Percentiles rank a stretch among this genome's conserved stretches.
Conservation (phyloP, 1,139 yeast species). For the Blastobotrys serpentis region DNA sequence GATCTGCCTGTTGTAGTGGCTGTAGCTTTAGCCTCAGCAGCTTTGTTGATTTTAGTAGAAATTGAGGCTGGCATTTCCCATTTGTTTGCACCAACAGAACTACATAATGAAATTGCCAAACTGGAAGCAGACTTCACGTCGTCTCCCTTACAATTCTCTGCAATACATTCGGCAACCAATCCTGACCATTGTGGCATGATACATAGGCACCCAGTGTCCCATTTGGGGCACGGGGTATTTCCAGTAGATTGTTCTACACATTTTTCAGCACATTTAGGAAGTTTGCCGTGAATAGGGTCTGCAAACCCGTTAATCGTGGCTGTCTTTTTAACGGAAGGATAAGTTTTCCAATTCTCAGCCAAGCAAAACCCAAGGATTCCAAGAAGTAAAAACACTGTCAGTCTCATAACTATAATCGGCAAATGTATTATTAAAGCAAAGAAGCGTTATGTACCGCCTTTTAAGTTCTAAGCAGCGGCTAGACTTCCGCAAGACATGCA, state of each 20-base stretch:
- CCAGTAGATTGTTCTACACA: constrained; percentile 22
- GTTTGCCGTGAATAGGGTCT: constrained; percentile 45
- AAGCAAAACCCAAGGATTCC: neutral
- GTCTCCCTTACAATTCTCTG: constrained; percentile 42
- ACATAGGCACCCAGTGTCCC: constrained; percentile 56
- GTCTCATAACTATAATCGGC: neutral
- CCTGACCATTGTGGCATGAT: constrained; percentile 52
- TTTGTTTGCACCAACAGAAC: constrained; percentile 46
- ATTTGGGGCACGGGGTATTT: constrained; percentile 45
- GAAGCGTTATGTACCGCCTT: too few relatives aligned
- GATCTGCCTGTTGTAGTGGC: constrained; percentile 9
- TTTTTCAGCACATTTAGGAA: constrained; percentile 48
- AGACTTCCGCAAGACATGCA: too few relatives aligned
- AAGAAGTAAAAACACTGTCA: neutral
- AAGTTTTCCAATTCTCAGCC: constrained; percentile 43
- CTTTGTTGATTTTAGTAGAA: constrained; percentile 37
- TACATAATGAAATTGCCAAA: constrained; percentile 46
- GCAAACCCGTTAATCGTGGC: constrained; percentile 55
- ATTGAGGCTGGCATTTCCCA: constrained; percentile 49
- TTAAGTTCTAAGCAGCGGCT: too few relatives aligned
- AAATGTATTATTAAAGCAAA: neutral
- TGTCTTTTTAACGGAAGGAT: constrained; percentile 51
- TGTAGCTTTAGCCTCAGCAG: constrained; percentile 31
- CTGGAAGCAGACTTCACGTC: constrained; percentile 45
- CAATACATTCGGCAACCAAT: constrained; percentile 48